Evolutionary conservation across 441 rosid species (phyloP).

Genomic region (Metrosideros polymorpha): DNA sequence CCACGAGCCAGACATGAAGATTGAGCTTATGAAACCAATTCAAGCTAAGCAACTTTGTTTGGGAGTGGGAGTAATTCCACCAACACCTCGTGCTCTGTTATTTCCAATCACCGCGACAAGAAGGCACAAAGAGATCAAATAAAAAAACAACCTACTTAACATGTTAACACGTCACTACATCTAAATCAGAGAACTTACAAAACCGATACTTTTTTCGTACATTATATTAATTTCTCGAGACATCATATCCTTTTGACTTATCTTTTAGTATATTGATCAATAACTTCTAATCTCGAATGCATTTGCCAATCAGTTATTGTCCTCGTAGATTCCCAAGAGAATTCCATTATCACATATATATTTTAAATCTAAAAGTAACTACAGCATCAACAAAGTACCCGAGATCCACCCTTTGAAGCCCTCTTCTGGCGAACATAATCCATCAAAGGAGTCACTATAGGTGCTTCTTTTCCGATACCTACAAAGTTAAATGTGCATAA

Average conservation of each 20-base stretch:
- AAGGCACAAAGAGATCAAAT: neutral
- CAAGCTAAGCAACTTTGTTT: neutral
- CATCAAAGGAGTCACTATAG: conserved; percentile 64
- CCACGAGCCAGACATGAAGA: neutral
- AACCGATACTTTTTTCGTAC: neutral
- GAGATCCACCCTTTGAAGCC: conserved; percentile 53
- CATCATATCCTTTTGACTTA: neutral
- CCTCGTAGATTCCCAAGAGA: neutral
- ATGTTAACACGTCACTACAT: neutral
- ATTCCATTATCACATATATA: neutral
- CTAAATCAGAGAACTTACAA: neutral
- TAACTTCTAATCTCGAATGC: neutral
- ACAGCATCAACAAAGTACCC: conserved; percentile 27
- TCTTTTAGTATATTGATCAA: neutral
- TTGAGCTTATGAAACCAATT: neutral
- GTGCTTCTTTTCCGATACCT: conserved; percentile 49
- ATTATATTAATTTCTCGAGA: neutral
- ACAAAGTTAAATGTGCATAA: neutral
- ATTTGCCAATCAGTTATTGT: neutral
- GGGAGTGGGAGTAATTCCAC: neutral
- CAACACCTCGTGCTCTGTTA: neutral
- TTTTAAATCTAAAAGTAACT: neutral
- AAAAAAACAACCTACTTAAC: neutral
- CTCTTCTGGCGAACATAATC: conserved; percentile 76
- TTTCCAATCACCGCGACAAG: neutral